Evolutionary conservation across 805 yeast species (phyloP).

Genomic region (Zygotorulaspora florentina): DNA sequence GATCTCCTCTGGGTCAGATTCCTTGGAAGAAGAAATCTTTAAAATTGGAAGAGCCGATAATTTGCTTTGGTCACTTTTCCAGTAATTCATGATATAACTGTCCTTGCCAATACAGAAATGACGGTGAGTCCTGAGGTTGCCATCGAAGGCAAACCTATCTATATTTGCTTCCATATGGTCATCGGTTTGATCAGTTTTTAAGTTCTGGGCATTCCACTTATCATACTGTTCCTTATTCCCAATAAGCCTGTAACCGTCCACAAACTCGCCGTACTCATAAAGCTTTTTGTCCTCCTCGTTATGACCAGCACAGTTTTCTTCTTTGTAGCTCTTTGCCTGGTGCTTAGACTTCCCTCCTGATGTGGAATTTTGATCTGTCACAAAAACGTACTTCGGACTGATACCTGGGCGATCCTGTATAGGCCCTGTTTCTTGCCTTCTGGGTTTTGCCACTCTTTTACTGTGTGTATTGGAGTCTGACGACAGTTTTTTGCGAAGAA

Average conservation of each 20-base stretch:
- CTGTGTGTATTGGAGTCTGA: background rate
- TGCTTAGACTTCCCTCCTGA: background rate
- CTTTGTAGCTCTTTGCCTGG: background rate
- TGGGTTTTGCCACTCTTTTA: slow-evolving; percentile 1
- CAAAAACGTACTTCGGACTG: background rate
- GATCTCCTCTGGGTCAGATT: slow-evolving; percentile 6
- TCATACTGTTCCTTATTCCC: slow-evolving; percentile 7
- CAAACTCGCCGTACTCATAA: slow-evolving; percentile 19
- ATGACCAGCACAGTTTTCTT: background rate
- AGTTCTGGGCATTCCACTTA: background rate
- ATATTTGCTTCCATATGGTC: background rate
- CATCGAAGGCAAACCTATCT: slow-evolving; percentile 2
- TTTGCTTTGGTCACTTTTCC: background rate
- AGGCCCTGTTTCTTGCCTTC: background rate
- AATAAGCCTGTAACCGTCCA: slow-evolving; percentile 20
- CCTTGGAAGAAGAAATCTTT: background rate
- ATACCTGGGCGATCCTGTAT: background rate
- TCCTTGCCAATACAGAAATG: background rate
- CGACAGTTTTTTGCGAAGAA: background rate
- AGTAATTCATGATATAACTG: background rate
- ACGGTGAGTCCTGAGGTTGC: background rate
- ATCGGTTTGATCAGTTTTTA: background rate
- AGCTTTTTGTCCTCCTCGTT: background rate
- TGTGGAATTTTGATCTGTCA: background rate
- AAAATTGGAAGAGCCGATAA: background rate